Conservation (phyloP, 2,329 filamentous ascomycete genomes). For the Trichoderma atrobrunneum region DNA sequence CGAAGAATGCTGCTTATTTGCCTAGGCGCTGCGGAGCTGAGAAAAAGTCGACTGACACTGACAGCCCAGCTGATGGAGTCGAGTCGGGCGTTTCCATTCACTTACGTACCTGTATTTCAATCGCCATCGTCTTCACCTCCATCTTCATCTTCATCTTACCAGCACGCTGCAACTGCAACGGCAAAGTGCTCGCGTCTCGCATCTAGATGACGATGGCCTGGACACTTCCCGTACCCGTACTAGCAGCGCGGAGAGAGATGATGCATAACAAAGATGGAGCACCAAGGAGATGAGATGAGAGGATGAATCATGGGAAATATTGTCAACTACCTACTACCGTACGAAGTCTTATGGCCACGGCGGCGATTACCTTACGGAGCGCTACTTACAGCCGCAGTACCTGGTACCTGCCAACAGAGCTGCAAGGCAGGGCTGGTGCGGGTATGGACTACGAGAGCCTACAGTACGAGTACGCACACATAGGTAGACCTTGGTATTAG, state of each 20-base stretch:
- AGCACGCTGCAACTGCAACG: background rate
- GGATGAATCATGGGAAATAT: conserved; percentile 3
- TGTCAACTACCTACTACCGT: background rate
- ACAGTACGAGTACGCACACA: background rate
- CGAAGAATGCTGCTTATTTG: conserved; percentile 10
- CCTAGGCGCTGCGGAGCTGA: conserved; percentile 12
- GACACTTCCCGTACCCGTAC: background rate
- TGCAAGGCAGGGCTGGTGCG: background rate
- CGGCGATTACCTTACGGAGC: background rate
- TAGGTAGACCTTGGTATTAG: background rate
- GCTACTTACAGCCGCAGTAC: background rate
- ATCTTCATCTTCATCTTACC: background rate
- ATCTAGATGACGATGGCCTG: background rate
- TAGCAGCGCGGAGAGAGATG: background rate
- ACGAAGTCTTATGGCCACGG: background rate
- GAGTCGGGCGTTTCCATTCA: background rate
- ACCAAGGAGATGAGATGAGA: conserved; percentile 9
- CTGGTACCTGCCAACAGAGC: background rate
- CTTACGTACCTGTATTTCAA: background rate
- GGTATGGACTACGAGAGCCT: background rate
- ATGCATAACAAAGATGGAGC: conserved; percentile 13
- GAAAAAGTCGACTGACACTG: conserved; percentile 6
- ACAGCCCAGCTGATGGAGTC: conserved; percentile 12
- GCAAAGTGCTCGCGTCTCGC: background rate
- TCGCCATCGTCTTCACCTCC: background rate